phyloP scores from a whole-genome alignment of 495 filamentous ascomycete species.

The Elasticomyces elasticus region DNA sequence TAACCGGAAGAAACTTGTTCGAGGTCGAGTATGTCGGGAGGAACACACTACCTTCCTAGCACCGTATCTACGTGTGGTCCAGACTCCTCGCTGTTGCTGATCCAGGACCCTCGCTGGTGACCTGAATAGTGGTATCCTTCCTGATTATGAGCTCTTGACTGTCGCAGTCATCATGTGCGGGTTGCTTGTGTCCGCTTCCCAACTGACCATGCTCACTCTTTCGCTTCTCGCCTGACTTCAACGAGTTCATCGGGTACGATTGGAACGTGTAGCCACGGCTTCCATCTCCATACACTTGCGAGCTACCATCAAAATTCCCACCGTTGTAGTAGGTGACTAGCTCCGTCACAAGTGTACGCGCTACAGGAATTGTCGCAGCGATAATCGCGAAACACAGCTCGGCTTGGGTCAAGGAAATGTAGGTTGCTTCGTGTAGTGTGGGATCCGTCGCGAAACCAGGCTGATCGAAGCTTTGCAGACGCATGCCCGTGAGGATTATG shows the following conservation, averaged over 20 bases:
- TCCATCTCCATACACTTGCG: background rate
- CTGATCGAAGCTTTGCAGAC: constrained; percentile 2
- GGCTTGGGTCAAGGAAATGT: constrained; percentile 11
- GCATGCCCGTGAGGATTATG: constrained; percentile 2
- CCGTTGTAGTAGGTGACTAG: constrained; percentile 15
- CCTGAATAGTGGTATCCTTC: constrained; percentile 3
- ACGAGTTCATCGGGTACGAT: background rate
- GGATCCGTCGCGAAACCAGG: background rate
- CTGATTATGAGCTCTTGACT: constrained; percentile 14
- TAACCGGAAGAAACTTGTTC: no score
- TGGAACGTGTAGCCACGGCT: background rate
- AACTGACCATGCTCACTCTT: background rate
- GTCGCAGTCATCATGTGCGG: background rate
- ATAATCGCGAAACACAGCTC: constrained; percentile 12
- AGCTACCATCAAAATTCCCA: background rate
- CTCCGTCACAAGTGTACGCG: constrained; percentile 1
- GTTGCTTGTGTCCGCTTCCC: background rate
- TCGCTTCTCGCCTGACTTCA: background rate
- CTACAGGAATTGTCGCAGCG: constrained; percentile 6
- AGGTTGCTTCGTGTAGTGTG: background rate
- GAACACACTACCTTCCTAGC: no score
- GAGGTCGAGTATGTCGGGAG: no score
- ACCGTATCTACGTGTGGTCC: no score
- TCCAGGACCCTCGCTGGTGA: background rate
- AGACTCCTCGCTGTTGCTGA: no score